Base-by-base conservation (phyloP, 2,329 filamentous ascomycete species). In the Neofusicoccum laricinum region DNA sequence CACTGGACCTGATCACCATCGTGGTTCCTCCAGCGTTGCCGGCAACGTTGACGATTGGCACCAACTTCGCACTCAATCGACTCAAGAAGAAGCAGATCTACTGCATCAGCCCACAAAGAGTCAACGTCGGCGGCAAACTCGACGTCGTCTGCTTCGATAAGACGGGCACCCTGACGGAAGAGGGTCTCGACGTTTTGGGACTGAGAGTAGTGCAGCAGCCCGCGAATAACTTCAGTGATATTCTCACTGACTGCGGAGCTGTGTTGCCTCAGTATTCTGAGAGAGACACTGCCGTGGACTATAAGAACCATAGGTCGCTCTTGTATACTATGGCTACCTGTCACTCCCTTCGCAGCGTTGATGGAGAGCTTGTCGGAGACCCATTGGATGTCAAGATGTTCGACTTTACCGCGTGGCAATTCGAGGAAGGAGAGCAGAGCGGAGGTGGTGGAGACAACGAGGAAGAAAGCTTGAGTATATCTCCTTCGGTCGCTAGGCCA, bases 131-230 rank as follows among this genome's bases (percentile, higher is more conserved):
- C 15, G 95, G 96, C 57, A 98, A 98, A 77, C 81, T 99, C 3
- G 95, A 99, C 73, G 87, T 98, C 11, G 91, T 99, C 79, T 97
- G 94, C 77, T 99, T 99, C 68, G 95, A 99, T 79, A 99, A 99
- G 79, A 99, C 95, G 0, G 95, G 95, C n/a, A 99, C 95, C 0
- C 81, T 99, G 62, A 99, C 95, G 0, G 95, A 98, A 77, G 95
- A 99, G 75, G 95, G 95, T 0, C 80, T 99, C 46, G 96, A 99
- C 75, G 92, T 99, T 17, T 84, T 99, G 12, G 95, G 95, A 12
- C 88, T 97, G 19, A 88, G 92, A 38, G 87, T 95, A 6, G 92
- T 92, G 10, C 87, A 90, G 64, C 81, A 84, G 55, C 84, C 84
- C 1, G 77, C 81, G 14, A 84, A 85, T 68, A 81, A 85, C 61